These are phyloP conservation scores for Centrapalus pauciflorus DNA, from an alignment of 129 eudicot genomes.

Conservation along the genomic window DNA sequence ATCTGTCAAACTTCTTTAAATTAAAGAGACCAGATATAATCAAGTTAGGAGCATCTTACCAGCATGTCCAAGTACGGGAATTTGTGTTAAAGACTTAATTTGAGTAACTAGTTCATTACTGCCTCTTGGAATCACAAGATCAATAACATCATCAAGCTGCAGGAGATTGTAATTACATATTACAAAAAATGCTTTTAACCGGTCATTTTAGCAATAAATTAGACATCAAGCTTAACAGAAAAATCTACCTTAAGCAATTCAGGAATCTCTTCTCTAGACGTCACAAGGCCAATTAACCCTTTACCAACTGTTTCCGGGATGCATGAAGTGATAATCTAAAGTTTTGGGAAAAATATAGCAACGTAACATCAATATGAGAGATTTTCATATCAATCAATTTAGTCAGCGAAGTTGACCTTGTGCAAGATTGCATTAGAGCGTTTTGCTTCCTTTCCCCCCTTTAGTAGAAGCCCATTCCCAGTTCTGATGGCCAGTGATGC, in stretches of 20 bases:
- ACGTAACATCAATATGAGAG: background rate
- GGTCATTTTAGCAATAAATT: background rate
- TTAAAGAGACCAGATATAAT: conserved; percentile 9
- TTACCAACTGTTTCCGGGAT: conserved; percentile 78
- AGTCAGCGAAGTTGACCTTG: conserved; percentile 43
- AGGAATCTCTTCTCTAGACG: conserved; percentile 96
- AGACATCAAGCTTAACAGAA: background rate
- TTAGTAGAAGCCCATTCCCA: conserved; percentile 90
- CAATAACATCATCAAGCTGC: conserved; percentile 97
- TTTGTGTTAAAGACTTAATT: conserved; percentile 83
- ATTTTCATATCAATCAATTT: background rate
- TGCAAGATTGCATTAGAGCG: conserved; percentile 90
- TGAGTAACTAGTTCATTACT: conserved; percentile 95
- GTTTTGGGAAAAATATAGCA: background rate
- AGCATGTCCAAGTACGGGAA: conserved; percentile 97
- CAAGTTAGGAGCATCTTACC: conserved; percentile 42
- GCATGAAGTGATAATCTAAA: conserved; percentile 77
- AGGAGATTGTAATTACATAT: conserved; percentile 6
- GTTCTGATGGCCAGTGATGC: conserved; percentile 92
- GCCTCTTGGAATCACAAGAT: conserved; percentile 99
- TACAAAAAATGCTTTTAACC: background rate
- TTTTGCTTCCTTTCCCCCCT: conserved; percentile 98
- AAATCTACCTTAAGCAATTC: conserved; percentile 81
- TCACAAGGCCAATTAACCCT: conserved; percentile 80
- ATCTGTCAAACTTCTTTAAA: conserved; percentile 7